Percentiles rank a stretch among this genome's conserved stretches.
These are phyloP conservation scores for Exobasidium cylindrosporum DNA, from an alignment of 1,284 basidiomycete genomes.

Conservation along the genomic window DNA sequence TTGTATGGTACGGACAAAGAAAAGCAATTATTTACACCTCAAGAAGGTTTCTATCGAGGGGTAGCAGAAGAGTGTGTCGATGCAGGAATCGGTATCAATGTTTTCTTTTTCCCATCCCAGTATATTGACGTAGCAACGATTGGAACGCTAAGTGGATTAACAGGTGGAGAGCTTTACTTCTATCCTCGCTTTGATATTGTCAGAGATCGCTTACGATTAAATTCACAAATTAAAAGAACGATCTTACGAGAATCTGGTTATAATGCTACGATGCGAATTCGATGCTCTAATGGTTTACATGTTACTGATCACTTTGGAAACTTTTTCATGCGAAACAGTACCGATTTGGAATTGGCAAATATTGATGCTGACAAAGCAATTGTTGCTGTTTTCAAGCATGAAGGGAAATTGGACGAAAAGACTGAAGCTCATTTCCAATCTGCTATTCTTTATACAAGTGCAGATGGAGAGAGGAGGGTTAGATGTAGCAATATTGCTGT, in stretches of 20 bases:
- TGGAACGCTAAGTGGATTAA: constrained; percentile 65
- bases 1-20: constrained; percentile 89
- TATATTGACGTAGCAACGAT: constrained; percentile 86
- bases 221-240: constrained; percentile 71
- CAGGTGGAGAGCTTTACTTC: constrained; percentile 91
- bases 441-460: constrained; percentile 84
- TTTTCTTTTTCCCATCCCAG: constrained; percentile 80
- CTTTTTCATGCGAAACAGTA: constrained; percentile 72
- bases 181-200: constrained; percentile 80
- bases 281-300: constrained; percentile 80
- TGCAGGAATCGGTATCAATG: constrained; percentile 82
- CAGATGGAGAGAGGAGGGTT: constrained; percentile 76
- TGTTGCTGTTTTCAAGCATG: constrained; percentile 67
- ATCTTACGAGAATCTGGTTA: constrained; percentile 73
- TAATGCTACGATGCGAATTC: constrained; percentile 76
- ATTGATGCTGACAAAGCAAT: constrained; percentile 80
- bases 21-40: constrained; percentile 71
- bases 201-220: constrained; percentile 68
- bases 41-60: constrained; percentile 73
- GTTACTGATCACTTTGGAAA: constrained; percentile 74
- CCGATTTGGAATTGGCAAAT: constrained; percentile 76
- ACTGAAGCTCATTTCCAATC: constrained; percentile 80
- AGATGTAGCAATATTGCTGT: constrained; percentile 80
- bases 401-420: constrained; percentile 67
- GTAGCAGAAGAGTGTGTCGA: constrained; percentile 84